Percentiles rank a stretch among this genome's conserved stretches.
These are phyloP conservation scores for Phaeomoniella chlamydospora DNA, from an alignment of 2,329 filamentous ascomycete genomes.

Conservation along the genomic window DNA sequence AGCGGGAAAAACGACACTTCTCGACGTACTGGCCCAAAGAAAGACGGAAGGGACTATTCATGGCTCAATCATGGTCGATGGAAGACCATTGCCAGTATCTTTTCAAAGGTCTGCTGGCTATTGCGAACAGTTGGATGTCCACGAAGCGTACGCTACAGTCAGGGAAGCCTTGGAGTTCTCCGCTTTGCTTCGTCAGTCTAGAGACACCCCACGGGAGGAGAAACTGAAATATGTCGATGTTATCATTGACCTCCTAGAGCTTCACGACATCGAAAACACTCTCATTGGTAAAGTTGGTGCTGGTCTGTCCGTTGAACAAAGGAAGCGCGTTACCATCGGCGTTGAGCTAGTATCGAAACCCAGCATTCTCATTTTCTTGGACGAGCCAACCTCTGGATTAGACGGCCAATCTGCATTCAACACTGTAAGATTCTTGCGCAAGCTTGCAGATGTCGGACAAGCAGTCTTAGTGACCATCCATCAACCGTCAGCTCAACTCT, in stretches of 20 bases:
- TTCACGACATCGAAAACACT: slow-evolving; percentile 49
- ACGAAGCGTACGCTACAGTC: slow-evolving; percentile 51
- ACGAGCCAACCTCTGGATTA: slow-evolving; percentile 56
- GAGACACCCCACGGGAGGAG: slow-evolving; percentile 35
- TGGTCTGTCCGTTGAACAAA: slow-evolving; percentile 47
- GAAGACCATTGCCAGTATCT: slow-evolving; percentile 39
- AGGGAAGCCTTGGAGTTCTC: slow-evolving; percentile 54
- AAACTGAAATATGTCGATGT: slow-evolving; percentile 52
- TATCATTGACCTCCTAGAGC: slow-evolving; percentile 48
- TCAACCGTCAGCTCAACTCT: slow-evolving; percentile 51
- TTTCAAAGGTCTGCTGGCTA: slow-evolving; percentile 57
- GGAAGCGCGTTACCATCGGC: slow-evolving; percentile 56
- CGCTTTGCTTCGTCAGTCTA: slow-evolving; percentile 44
- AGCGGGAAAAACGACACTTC: slow-evolving; percentile 60
- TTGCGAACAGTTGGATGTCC: slow-evolving; percentile 55
- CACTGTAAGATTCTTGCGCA: slow-evolving; percentile 52
- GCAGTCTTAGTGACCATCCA: slow-evolving; percentile 60
- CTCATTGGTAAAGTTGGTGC: slow-evolving; percentile 32
- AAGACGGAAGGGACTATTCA: slow-evolving; percentile 47
- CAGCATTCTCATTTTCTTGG: slow-evolving; percentile 51
- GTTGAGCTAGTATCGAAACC: slow-evolving; percentile 58
- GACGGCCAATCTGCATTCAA: slow-evolving; percentile 54
- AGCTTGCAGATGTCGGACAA: slow-evolving; percentile 48
- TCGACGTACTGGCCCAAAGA: slow-evolving; percentile 61
- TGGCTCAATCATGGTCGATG: slow-evolving; percentile 54